phyloP scores from a whole-genome alignment of 176 grass and related monocot genomes.

The Alloteropsis semialata region DNA sequence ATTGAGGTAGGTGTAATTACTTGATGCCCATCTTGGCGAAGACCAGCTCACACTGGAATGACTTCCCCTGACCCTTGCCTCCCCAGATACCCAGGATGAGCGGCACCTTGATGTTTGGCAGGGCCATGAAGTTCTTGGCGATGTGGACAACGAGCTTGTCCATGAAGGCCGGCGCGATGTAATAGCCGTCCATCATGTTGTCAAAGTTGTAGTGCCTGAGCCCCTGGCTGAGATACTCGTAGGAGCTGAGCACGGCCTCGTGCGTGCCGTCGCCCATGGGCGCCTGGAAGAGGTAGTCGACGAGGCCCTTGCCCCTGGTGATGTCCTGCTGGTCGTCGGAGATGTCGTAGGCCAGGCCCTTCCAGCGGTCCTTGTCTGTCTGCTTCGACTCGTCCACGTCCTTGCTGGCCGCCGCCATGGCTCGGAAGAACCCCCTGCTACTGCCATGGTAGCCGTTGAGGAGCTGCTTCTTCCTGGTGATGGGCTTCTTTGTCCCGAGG shows the following conservation, averaged over 20 bases:
- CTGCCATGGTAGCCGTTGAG: slow-evolving; percentile 24
- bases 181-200: slow-evolving; percentile 66
- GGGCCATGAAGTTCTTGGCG: slow-evolving; percentile 92
- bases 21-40: slow-evolving; percentile 97
- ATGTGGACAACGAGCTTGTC: slow-evolving; percentile 95
- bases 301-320: slow-evolving; percentile 74
- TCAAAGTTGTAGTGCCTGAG: slow-evolving; percentile 43
- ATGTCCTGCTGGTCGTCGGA: slow-evolving; percentile 98
- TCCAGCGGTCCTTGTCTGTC: slow-evolving; percentile 40
- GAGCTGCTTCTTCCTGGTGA: slow-evolving; percentile 23
- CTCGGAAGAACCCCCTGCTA: slow-evolving; percentile 28
- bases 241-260: slow-evolving; percentile 68
- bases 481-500: slow-evolving; percentile 22
- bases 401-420: slow-evolving; percentile 17
- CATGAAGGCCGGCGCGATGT: slow-evolving; percentile 94
- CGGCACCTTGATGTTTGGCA: slow-evolving; percentile 94
- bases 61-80: slow-evolving; percentile 97
- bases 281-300: slow-evolving; percentile 73
- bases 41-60: slow-evolving; percentile 94
- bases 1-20: too few relatives aligned
- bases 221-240: slow-evolving; percentile 86
- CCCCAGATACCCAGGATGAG: slow-evolving; percentile 98
- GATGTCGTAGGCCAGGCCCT: slow-evolving; percentile 49
- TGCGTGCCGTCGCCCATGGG: slow-evolving; percentile 78
- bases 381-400: slow-evolving; percentile 59